Evolutionary conservation across 2,329 filamentous ascomycete species (phyloP), one percentile per base, ranked within the genome.

Genomic region (Fusarium nanum): DNA sequence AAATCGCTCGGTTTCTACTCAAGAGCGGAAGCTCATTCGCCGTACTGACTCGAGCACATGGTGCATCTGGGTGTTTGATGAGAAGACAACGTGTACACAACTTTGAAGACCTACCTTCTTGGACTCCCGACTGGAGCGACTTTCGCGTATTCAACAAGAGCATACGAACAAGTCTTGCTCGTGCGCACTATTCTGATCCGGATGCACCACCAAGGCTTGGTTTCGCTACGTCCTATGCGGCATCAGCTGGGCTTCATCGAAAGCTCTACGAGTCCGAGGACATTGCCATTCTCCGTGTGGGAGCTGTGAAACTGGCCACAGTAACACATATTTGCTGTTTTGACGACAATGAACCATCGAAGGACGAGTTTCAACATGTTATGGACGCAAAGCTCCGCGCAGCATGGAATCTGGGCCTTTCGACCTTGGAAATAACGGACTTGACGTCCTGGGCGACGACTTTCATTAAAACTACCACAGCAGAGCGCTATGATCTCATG

Each of bases 71-170:
- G 0, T 45, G 11, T 7, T 16, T 18, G 9, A 37, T 48, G 23
- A 59, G 28, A 23, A 45, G 22, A 14, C 28, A 45, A 7, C 28
- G 56, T 10, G 10, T 45, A 1, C 7, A 56, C 16, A 12, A 56
- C 7, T 32, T 60, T 13, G 4, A 10, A 22, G 22, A 14, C 4
- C 22, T 56, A 13, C 53, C 53, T 5, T 56, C 53, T 4, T 56
- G 53, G 53, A 34, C 53, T 4, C 53, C 53, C 5, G 42, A 56
- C 30, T 56, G 53, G 53, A 56, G 53, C 14, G 53, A 56, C 23
- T 56, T 49, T 28, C 7, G 30, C 9, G 53, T 56, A 0, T 56
- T 49, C 2, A 56, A 56, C 30, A 56, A 56, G 11, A n/a, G 42
- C 7, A 49, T 56, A 14, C 30, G 53, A 34, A 48, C 53, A 48